phyloP scores from a whole-genome alignment of 805 yeast genomes.

The Candida succiphila region DNA sequence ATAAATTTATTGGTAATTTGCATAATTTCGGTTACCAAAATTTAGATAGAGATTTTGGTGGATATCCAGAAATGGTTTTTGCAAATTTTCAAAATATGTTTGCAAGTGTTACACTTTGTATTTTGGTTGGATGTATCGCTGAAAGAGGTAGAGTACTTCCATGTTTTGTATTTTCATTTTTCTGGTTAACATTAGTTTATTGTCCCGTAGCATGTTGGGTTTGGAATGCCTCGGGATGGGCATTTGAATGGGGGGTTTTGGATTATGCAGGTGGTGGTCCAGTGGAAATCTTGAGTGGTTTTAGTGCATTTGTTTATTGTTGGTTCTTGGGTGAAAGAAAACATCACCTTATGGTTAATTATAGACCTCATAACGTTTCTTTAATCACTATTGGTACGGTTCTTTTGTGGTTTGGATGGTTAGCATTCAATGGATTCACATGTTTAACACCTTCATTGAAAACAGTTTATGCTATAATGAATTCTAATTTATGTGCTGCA shows the following conservation, averaged over 20 bases:
- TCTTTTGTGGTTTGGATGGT: constrained; percentile 91
- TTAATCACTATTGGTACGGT: constrained; percentile 83
- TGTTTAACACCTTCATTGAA: constrained; percentile 74
- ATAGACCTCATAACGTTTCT: constrained; percentile 91
- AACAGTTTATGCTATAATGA: constrained; percentile 85
- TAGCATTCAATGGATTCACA: constrained; percentile 89
- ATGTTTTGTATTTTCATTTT: constrained; percentile 66
- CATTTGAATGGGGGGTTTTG: constrained; percentile 79
- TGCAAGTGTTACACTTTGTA: constrained; percentile 83
- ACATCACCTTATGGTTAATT: constrained; percentile 71
- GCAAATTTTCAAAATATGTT: constrained; percentile 89
- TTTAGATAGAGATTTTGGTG: constrained; percentile 32
- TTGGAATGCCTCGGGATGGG: constrained; percentile 95
- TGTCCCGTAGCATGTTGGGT: constrained; percentile 95
- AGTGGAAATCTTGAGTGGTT: constrained; percentile 87
- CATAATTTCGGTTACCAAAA: constrained; percentile 74
- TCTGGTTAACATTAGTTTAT: constrained; percentile 88
- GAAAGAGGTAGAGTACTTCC: constrained; percentile 90
- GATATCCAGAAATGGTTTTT: constrained; percentile 76
- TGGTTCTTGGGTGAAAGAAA: constrained; percentile 70
- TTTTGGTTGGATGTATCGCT: constrained; percentile 85
- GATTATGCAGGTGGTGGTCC: constrained; percentile 99
- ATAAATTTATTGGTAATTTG: constrained; percentile 82
- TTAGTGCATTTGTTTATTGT: constrained; percentile 82
- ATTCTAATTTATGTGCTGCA: constrained; percentile 82